Evolutionary conservation across 305 asterid species (phyloP), one percentile per base, ranked within the genome.

Genomic region (Fraxinus sp.): DNA sequence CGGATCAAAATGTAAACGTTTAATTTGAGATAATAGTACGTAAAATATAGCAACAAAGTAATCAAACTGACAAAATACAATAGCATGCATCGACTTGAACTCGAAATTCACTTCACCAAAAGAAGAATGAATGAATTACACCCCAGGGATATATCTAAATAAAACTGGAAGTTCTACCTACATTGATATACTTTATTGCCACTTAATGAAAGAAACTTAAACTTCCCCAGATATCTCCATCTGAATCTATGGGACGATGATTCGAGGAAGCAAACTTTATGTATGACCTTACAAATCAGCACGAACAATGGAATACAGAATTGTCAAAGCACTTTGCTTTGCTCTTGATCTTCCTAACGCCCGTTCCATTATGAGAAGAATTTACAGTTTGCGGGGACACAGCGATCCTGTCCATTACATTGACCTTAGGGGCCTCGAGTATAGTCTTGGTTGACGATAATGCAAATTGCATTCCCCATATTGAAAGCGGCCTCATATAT

Each of bases 391-490:
- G 82, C 7, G 89, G 77, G 4, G 91, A 62, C 39, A 79, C 80
- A 1, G 81, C 86, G 28, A 92, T 83, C 83, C 91, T 88, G 85
- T 94, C 97, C 97, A 95, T 93, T 39, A 87, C 44, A 35, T 86
- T 90, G 35, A 84, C 79, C 72, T 28, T 68, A 0, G 99, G 94
- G 3, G 95, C 91, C 79, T 90, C 87, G 1, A 90, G 90, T 18
- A 82, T n/a, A 0, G 95, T 87, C 87, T 83, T 90, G 0, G 92
- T 82, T 9, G 88, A 36, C 0, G 97, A 89, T 62, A 97, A 78
- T 0, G 99, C 99, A 88, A 90, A 86, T 55, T 97, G 99, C 98
- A 97, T 97, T 33, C 93, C 97, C 99, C 99, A 97, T 84, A 97
- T 97, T 2, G 98, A 76, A 3, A 97, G 97, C 4, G 99, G 99